These are phyloP conservation scores for Aphanoascus verrucosus DNA, from an alignment of 2,329 filamentous ascomycete species.

Conservation along the genomic window DNA sequence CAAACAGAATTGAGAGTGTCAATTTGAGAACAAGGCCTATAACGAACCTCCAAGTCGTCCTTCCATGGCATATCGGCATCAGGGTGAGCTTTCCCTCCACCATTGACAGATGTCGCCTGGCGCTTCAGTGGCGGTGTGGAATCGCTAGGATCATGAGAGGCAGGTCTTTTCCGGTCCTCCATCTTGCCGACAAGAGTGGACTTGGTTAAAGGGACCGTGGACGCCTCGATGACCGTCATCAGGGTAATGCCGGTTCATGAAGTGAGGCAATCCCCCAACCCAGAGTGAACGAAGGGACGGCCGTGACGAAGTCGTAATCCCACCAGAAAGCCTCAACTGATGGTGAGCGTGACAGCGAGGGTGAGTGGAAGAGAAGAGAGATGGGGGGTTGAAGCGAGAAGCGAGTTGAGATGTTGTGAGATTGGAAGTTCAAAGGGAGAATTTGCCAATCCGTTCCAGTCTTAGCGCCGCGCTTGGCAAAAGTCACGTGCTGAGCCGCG, in stretches of 20 bases:
- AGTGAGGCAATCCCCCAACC: slow-evolving; percentile 7
- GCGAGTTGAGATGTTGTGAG: slow-evolving; percentile 17
- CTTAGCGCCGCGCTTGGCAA: slow-evolving; percentile 21
- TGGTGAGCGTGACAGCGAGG: neutral
- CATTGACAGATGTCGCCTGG: slow-evolving; percentile 63
- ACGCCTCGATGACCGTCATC: slow-evolving; percentile 76
- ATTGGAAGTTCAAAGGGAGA: slow-evolving; percentile 26
- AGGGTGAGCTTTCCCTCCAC: slow-evolving; percentile 52
- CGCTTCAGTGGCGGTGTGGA: slow-evolving; percentile 82
- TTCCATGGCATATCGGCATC: slow-evolving; percentile 60
- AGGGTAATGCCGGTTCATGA: slow-evolving; percentile 37
- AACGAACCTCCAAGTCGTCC: slow-evolving; percentile 60
- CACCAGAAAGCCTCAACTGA: neutral
- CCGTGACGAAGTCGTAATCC: neutral
- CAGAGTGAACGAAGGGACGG: neutral
- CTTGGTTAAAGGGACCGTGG: slow-evolving; percentile 65
- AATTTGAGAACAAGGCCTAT: neutral
- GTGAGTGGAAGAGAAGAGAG: neutral
- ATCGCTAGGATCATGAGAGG: slow-evolving; percentile 68
- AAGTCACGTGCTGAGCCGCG: slow-evolving; percentile 31
- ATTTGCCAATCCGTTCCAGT: slow-evolving; percentile 29
- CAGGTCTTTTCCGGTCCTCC: slow-evolving; percentile 98
- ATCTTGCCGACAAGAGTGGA: slow-evolving; percentile 75
- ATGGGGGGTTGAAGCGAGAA: slow-evolving; percentile 17
- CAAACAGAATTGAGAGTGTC: neutral